Evolutionary conservation across 1,139 yeast genomes (phyloP), one percentile per base, ranked within the genome.

Genomic region (Scheffersomyces quercinus): DNA sequence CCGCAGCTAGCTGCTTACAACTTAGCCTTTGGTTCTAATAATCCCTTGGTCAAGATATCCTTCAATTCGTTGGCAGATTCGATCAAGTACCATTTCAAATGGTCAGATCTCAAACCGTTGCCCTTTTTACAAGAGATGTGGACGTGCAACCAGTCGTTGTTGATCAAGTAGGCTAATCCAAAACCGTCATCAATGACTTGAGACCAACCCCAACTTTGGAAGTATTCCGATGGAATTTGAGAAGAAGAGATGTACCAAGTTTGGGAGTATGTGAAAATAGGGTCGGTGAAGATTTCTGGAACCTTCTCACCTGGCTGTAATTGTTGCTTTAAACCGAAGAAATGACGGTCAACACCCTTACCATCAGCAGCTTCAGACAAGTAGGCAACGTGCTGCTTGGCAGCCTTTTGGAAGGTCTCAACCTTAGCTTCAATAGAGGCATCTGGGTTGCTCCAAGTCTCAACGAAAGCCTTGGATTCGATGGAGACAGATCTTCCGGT

Each of bases 151-250:
- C 89, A 85, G 58, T 90, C 88, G 49, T 81, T 81, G 72, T 88
- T 90, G 60, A 91, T 79, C 88, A 90, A 88, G 73, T 93, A 93
- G 16, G 97, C 98, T 52, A 88, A 77, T 5, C 98, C 99, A 58
- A 87, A 85, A 11, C 99, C 99, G 49, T 86, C 88, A 61, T 93
- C 97, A 56, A 87, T 83, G 43, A 93, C 98, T 65, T 95, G 96
- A 20, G 97, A 84, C 90, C 91, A 93, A 40, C 99, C 99, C 79
- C 93, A 93, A 43, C 96, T 93, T 64, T 89, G 90, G 70, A 89
- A 88, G 67, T 73, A 76, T 63, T 89, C 96, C 9, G 96, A 85
- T 11, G 95, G 88, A 54, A 93, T 76, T 68, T 93, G 98, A 3
- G 97, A 89, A 5, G 96, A 81, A 12, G 96, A 88, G 45, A 93